phyloP scores from a whole-genome alignment of 768 basidiomycete species.

The Tylopilus vinaceipallidus region DNA sequence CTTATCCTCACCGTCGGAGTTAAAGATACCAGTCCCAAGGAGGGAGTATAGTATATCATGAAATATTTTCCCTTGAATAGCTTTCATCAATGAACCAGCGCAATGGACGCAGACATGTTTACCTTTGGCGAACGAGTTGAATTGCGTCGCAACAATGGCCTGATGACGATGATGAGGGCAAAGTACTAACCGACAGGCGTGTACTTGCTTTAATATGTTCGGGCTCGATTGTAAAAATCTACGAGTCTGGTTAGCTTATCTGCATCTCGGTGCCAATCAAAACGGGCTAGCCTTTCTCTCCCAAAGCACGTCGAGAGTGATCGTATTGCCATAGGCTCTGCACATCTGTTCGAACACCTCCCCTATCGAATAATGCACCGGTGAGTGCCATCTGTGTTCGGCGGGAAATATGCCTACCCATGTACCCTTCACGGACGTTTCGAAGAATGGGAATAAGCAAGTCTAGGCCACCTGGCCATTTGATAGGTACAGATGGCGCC shows the following conservation, averaged over 20 bases:
- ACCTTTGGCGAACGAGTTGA: conserved; percentile 41
- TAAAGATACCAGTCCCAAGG: conserved; percentile 57
- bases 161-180: conserved; percentile 16
- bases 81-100: conserved; percentile 14
- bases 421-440: conserved; percentile 21
- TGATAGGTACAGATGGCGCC: conserved; percentile 31
- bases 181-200: background rate
- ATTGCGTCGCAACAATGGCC: conserved; percentile 42
- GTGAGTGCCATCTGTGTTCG: background rate
- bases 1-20: conserved; percentile 42
- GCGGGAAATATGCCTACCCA: conserved; percentile 17
- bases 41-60: conserved; percentile 23
- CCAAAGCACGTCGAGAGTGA: conserved; percentile 36
- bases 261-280: background rate
- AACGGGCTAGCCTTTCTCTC: conserved; percentile 34
- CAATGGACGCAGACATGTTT: background rate
- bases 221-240: conserved; percentile 47
- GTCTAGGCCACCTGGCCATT: conserved; percentile 37
- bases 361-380: conserved; percentile 26
- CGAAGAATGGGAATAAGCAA: conserved; percentile 20
- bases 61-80: conserved; percentile 15
- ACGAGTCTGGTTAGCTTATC: background rate
- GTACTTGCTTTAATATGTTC: conserved; percentile 40
- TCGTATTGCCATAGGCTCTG: conserved; percentile 30
- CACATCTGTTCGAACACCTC: conserved; percentile 25